phyloP scores from a whole-genome alignment of 129 eudicot species.

The Artemisia argyi region DNA sequence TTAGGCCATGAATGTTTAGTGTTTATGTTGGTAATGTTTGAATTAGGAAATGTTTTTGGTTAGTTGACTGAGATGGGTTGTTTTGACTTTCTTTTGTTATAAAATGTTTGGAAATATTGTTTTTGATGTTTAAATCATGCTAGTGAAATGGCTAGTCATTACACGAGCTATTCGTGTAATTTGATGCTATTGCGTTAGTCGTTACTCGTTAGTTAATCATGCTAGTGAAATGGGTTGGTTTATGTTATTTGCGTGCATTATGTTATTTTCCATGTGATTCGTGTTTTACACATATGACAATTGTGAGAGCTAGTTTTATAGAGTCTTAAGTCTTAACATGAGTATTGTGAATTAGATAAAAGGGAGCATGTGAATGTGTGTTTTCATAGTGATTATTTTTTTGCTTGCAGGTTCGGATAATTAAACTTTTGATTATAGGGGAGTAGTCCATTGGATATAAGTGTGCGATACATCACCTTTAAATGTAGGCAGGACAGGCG shows the following conservation, averaged over 20 bases:
- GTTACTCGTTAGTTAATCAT: not conserved
- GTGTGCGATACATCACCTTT: conserved; percentile 45
- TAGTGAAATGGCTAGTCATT: not conserved
- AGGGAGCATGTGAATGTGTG: not conserved
- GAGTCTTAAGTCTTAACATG: not conserved
- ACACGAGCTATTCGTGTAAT: too few relatives aligned
- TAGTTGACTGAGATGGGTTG: conserved; percentile 15
- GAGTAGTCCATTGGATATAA: conserved; percentile 17
- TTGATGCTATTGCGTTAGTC: not conserved
- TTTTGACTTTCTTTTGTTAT: not conserved
- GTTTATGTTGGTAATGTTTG: conserved; percentile 25
- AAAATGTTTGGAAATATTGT: not conserved
- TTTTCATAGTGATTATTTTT: conserved; percentile 14
- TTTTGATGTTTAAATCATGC: not conserved
- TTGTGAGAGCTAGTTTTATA: not conserved
- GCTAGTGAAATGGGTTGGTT: conserved; percentile 4
- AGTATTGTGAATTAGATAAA: not conserved
- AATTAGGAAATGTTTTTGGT: conserved; percentile 17
- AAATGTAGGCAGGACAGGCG: conserved; percentile 59
- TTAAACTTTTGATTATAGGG: not conserved
- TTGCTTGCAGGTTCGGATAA: conserved; percentile 22
- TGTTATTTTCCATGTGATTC: not conserved
- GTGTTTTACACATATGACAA: not conserved
- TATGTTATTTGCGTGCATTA: conserved; percentile 3
- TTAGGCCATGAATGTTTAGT: conserved; percentile 20